phyloP scores from a whole-genome alignment of 495 filamentous ascomycete genomes.

The Xylaria bambusicola region DNA sequence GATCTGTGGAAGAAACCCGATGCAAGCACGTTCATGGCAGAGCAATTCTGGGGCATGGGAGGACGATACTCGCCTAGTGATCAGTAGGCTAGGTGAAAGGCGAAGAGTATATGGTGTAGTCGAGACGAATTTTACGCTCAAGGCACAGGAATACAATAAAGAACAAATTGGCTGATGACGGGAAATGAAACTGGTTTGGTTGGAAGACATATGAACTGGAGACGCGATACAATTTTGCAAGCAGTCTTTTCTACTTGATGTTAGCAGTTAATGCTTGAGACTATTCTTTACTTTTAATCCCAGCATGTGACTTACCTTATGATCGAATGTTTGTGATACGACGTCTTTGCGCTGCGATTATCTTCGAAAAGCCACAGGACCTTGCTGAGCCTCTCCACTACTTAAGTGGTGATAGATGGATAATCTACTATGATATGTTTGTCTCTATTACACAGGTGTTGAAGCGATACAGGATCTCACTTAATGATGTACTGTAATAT shows the following conservation, averaged over 20 bases:
- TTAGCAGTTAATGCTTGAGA: slow-evolving; percentile 23
- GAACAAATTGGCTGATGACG: slow-evolving; percentile 26
- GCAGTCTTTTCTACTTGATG: slow-evolving; percentile 15
- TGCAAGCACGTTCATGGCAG: slow-evolving; percentile 62
- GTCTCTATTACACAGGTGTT: too few relatives aligned
- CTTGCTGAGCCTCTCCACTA: too few relatives aligned
- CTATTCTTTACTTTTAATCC: not conserved
- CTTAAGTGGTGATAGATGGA: too few relatives aligned
- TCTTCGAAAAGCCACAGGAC: too few relatives aligned
- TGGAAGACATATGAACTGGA: slow-evolving; percentile 19
- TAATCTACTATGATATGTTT: too few relatives aligned
- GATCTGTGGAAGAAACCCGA: slow-evolving; percentile 77
- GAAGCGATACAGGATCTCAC: too few relatives aligned
- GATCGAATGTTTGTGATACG: not conserved
- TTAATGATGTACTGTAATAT: too few relatives aligned
- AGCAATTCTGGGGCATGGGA: slow-evolving; percentile 72
- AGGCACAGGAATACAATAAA: slow-evolving; percentile 25
- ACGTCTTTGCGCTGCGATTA: not conserved
- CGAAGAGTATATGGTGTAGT: not conserved
- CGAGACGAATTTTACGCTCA: slow-evolving; percentile 15
- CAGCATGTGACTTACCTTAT: not conserved
- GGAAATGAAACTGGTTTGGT: slow-evolving; percentile 17
- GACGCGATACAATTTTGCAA: slow-evolving; percentile 30
- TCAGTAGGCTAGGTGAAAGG: slow-evolving; percentile 14
- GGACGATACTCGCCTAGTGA: slow-evolving; percentile 32